Percentiles rank a stretch among this genome's conserved stretches.
Evolutionary conservation across 768 basidiomycete genomes (phyloP).

Genomic region (Obba rivulosa): DNA sequence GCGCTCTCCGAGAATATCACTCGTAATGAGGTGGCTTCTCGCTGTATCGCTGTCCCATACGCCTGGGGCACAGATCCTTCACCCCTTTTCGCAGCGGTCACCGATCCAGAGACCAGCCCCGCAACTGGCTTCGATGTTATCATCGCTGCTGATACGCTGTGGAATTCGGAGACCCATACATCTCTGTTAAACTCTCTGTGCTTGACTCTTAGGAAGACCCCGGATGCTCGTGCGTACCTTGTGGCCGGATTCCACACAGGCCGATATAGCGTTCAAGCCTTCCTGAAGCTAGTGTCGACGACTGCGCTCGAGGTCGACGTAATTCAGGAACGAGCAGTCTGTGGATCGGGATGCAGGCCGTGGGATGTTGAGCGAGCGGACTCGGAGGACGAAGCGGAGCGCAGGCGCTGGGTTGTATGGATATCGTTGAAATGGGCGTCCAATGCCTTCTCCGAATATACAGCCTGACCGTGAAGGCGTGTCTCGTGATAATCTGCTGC

Average conservation of each 20-base stretch:
- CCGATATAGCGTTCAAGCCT: conserved; percentile 62
- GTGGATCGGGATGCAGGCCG: conserved; percentile 30
- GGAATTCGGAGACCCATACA: conserved; percentile 60
- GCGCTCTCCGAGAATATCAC: conserved; percentile 54
- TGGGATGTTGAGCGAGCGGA: conserved; percentile 52
- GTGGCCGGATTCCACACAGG: conserved; percentile 76
- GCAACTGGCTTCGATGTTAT: conserved; percentile 51
- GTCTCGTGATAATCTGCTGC: too few relatives aligned
- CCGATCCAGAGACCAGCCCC: conserved; percentile 6
- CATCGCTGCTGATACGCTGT: conserved; percentile 72
- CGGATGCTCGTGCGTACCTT: conserved; percentile 51
- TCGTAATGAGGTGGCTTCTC: conserved; percentile 40
- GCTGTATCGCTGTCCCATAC: conserved; percentile 51
- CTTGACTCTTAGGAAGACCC: conserved; percentile 37
- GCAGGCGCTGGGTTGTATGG: conserved; percentile 71
- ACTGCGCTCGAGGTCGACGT: conserved; percentile 43
- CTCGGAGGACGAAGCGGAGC: conserved; percentile 59
- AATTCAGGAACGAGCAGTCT: conserved; percentile 43
- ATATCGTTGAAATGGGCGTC: conserved; percentile 28
- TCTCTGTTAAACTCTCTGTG: conserved; percentile 50
- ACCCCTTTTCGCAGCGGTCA: conserved; percentile 19
- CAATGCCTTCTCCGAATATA: too few relatives aligned
- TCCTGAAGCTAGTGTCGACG: conserved; percentile 36
- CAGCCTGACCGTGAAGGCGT: too few relatives aligned
- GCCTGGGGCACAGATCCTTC: conserved; percentile 59